These are phyloP conservation scores for Nakazawaea wyomingensis DNA, from an alignment of 805 yeast species.

Conservation along the genomic window DNA sequence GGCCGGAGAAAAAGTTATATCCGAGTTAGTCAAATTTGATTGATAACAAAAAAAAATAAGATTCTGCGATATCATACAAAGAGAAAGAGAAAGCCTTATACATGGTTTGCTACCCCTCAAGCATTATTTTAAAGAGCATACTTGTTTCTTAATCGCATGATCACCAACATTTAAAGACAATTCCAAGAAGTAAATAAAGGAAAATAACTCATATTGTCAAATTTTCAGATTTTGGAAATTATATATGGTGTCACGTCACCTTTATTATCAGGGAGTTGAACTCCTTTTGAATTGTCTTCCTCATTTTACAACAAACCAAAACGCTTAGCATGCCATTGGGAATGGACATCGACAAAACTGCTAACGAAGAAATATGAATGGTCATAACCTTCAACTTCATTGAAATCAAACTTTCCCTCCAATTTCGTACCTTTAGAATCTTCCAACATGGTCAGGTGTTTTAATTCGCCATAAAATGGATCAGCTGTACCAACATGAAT, in stretches of 20 bases:
- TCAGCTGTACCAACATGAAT: conserved; percentile 83
- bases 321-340: conserved; percentile 74
- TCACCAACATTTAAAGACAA: background rate
- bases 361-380: conserved; percentile 87
- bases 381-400: conserved; percentile 77
- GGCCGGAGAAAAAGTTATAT: too few relatives aligned
- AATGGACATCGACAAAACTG: conserved; percentile 75
- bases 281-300: background rate
- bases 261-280: conserved; percentile 2
- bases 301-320: conserved; percentile 20
- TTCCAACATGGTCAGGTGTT: conserved; percentile 65
- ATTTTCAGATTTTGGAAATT: conserved; percentile 2
- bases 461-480: conserved; percentile 68
- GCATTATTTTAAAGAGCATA: background rate
- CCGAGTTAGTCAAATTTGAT: too few relatives aligned
- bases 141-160: conserved; percentile 4
- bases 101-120: too few relatives aligned
- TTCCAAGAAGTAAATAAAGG: background rate
- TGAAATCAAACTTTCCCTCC: conserved; percentile 53
- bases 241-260: conserved; percentile 4
- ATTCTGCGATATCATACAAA: too few relatives aligned
- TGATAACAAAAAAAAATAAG: too few relatives aligned
- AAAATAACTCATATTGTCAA: background rate
- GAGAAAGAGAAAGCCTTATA: too few relatives aligned
- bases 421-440: conserved; percentile 55